Evolutionary conservation across 2,329 filamentous ascomycete species (phyloP).

Genomic region (Arthrobotrys sphaeroides): DNA sequence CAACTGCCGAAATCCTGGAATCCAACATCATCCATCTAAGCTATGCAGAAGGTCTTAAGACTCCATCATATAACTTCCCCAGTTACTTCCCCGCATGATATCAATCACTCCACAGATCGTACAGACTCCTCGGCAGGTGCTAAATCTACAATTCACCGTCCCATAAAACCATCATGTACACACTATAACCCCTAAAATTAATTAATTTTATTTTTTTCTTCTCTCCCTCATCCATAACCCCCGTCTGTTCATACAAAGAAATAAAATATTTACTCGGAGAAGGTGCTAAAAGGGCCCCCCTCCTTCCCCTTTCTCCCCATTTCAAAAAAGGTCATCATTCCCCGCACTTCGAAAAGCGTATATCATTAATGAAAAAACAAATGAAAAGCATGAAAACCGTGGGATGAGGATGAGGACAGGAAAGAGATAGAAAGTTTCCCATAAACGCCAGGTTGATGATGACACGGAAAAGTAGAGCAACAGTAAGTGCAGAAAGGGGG

Average conservation of each 20-base stretch:
- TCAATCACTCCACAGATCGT: no score
- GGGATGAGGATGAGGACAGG: no score
- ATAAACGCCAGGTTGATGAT: constrained; percentile 10
- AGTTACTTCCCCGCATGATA: no score
- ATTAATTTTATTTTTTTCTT: neutral
- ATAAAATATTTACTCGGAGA: constrained; percentile 67
- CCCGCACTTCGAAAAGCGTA: neutral
- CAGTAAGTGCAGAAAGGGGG: neutral
- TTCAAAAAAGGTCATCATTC: constrained; percentile 59
- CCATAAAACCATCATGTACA: no score
- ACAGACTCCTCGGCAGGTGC: no score
- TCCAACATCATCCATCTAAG: no score
- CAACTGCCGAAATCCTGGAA: no score
- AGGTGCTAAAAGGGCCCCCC: constrained; percentile 55
- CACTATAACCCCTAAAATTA: neutral
- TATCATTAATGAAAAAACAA: neutral
- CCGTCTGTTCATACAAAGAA: constrained; percentile 37
- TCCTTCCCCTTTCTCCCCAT: constrained; percentile 58
- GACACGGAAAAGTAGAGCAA: neutral
- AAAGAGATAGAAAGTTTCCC: neutral
- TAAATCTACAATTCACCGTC: no score
- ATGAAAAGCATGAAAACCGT: neutral
- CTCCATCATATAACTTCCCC: no score
- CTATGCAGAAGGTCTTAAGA: no score
- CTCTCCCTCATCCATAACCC: neutral